Evolutionary conservation across 2,329 filamentous ascomycete genomes (phyloP).

Genomic region (Diatrype stigma): DNA sequence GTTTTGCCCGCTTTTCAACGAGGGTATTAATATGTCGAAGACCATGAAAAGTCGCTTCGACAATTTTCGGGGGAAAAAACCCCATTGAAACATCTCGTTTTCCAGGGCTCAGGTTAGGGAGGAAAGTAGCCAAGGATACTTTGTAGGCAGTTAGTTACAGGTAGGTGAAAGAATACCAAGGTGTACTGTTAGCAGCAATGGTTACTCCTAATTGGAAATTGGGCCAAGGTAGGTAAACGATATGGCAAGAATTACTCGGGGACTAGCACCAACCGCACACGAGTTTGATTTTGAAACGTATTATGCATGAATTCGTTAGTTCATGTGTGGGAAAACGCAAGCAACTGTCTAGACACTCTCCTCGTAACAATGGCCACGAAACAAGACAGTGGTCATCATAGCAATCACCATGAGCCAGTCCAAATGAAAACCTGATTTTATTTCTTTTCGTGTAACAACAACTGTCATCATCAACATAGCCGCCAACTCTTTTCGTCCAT

Average conservation of each 20-base stretch:
- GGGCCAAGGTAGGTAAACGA: no score
- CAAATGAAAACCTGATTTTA: constrained; percentile 33
- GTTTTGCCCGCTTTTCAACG: no score
- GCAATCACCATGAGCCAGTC: constrained; percentile 23
- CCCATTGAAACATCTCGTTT: no score
- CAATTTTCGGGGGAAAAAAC: no score
- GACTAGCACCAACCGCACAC: constrained; percentile 3
- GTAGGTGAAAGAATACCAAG: no score
- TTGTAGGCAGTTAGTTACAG: no score
- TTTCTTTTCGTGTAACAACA: constrained; percentile 32
- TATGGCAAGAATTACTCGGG: background rate
- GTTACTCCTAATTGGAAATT: no score
- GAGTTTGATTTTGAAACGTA: constrained; percentile 12
- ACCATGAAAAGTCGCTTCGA: no score
- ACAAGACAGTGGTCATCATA: constrained; percentile 10
- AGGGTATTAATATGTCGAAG: no score
- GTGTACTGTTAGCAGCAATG: no score
- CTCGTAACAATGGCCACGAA: constrained; percentile 20
- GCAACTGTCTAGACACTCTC: constrained; percentile 29
- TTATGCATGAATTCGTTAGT: constrained; percentile 24
- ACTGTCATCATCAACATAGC: constrained; percentile 25
- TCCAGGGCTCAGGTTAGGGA: no score
- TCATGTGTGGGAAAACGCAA: constrained; percentile 25
- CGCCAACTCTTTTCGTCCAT: constrained; percentile 18
- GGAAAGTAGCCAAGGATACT: no score